These are phyloP conservation scores for Coprinopsis marcescibilis DNA, from an alignment of 768 basidiomycete species.

Conservation along the genomic window DNA sequence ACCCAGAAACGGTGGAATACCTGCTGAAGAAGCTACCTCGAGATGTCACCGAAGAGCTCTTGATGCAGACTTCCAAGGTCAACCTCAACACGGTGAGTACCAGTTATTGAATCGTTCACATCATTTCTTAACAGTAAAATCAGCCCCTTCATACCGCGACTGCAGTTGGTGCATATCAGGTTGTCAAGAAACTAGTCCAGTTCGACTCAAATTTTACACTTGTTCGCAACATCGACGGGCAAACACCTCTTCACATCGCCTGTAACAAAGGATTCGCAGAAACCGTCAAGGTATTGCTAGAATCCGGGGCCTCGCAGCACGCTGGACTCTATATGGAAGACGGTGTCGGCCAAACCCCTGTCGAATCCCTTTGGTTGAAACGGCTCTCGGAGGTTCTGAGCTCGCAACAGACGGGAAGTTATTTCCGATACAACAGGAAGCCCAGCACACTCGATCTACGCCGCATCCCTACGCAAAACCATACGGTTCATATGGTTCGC, in stretches of 20 bases:
- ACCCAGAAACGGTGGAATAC: conserved; percentile 32
- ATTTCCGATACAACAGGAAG: background rate
- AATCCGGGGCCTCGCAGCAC: conserved; percentile 28
- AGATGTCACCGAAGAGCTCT: conserved; percentile 37
- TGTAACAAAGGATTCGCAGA: conserved; percentile 26
- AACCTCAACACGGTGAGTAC: conserved; percentile 39
- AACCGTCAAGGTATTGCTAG: conserved; percentile 34
- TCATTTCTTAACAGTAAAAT: background rate
- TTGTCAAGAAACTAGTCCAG: conserved; percentile 32
- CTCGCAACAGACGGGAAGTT: conserved; percentile 13
- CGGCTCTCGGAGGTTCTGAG: conserved; percentile 21
- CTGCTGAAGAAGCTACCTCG: conserved; percentile 45
- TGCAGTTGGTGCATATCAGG: conserved; percentile 23
- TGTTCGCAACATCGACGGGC: conserved; percentile 41
- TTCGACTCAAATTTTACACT: conserved; percentile 31
- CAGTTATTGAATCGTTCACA: conserved; percentile 4
- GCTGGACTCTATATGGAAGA: conserved; percentile 44
- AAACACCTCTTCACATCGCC: conserved; percentile 48
- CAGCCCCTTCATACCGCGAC: conserved; percentile 56
- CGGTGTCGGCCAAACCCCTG: conserved; percentile 38
- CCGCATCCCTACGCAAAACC: background rate
- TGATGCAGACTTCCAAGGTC: conserved; percentile 40
- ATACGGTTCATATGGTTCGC: background rate
- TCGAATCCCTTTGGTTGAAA: conserved; percentile 27
- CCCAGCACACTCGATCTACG: background rate